These are phyloP conservation scores for Hypomyces perniciosus DNA, from an alignment of 2,329 filamentous ascomycete genomes.

Conservation along the genomic window DNA sequence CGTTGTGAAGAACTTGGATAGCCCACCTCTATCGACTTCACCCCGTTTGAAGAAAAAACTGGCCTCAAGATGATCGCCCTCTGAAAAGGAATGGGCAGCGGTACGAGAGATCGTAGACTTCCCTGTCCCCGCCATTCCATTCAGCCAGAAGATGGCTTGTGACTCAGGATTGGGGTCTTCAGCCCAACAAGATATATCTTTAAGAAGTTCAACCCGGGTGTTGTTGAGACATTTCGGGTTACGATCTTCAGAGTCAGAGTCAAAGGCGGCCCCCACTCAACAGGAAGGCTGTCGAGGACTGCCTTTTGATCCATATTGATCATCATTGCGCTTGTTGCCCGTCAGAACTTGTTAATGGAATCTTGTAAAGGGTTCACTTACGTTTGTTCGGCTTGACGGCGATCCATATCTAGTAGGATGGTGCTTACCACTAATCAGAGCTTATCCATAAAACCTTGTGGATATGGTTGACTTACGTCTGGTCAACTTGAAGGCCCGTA, in stretches of 20 bases:
- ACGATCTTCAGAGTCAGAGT: constrained; percentile 28
- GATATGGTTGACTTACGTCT: constrained; percentile 22
- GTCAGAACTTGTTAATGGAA: no score
- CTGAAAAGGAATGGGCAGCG: constrained; percentile 21
- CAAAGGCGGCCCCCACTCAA: constrained; percentile 21
- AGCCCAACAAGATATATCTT: constrained; percentile 25
- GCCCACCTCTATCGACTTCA: constrained; percentile 31
- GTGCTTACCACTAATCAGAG: not conserved
- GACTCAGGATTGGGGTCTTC: constrained; percentile 12
- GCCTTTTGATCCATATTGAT: constrained; percentile 13
- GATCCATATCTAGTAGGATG: constrained; percentile 14
- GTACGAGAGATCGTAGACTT: constrained; percentile 35
- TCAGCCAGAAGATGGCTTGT: constrained; percentile 31
- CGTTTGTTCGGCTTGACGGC: no score
- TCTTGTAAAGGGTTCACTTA: no score
- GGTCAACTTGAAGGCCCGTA: constrained; percentile 27
- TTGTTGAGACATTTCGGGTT: constrained; percentile 23
- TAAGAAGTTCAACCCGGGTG: constrained; percentile 27
- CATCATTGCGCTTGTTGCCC: no score
- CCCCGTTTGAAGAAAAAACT: constrained; percentile 42
- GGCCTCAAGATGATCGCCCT: constrained; percentile 21
- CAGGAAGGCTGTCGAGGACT: constrained; percentile 15
- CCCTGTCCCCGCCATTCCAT: constrained; percentile 34
- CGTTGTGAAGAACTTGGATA: constrained; percentile 33
- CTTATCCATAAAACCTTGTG: not conserved